Conservation (phyloP, 2,329 filamentous ascomycete species). For the Zarea fungicola region DNA sequence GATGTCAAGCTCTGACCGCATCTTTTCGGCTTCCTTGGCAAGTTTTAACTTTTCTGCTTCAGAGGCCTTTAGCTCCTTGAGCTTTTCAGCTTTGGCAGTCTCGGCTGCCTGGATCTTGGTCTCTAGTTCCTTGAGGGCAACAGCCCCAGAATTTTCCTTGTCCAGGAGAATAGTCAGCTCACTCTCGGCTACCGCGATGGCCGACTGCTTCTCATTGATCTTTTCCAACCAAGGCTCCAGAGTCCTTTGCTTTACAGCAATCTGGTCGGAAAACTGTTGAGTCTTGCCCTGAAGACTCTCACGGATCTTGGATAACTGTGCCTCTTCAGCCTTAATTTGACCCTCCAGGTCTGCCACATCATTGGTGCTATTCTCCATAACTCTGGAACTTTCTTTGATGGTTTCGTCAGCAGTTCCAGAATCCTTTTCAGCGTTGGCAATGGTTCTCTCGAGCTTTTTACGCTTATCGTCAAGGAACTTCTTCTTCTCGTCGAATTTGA, state of each 20-base stretch:
- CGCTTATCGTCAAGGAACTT: conserved; percentile 89
- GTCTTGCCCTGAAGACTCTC: conserved; percentile 93
- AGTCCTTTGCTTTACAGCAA: conserved; percentile 85
- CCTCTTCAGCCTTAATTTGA: conserved; percentile 71
- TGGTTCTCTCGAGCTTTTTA: conserved; percentile 90
- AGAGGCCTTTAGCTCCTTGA: conserved; percentile 68
- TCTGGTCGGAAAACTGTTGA: conserved; percentile 87
- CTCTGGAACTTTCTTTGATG: conserved; percentile 69
- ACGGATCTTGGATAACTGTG: conserved; percentile 75
- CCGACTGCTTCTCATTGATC: conserved; percentile 92
- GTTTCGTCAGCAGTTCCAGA: conserved; percentile 70
- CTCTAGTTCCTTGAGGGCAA: conserved; percentile 77
- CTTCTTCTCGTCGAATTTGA: conserved; percentile 96
- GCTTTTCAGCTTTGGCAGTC: conserved; percentile 64
- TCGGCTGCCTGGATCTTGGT: conserved; percentile 71
- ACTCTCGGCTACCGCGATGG: conserved; percentile 89
- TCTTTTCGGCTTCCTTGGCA: conserved; percentile 67
- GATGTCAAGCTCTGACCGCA: conserved; percentile 67
- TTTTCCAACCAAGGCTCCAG: conserved; percentile 96
- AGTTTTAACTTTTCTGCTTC: conserved; percentile 66
- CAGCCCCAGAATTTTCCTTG: conserved; percentile 79
- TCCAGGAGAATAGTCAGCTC: conserved; percentile 89
- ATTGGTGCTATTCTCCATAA: conserved; percentile 70
- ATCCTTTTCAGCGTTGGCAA: conserved; percentile 69
- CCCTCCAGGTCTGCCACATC: conserved; percentile 74